Base-by-base conservation (phyloP, 2,329 filamentous ascomycete species). In the Huntiella savannae region DNA sequence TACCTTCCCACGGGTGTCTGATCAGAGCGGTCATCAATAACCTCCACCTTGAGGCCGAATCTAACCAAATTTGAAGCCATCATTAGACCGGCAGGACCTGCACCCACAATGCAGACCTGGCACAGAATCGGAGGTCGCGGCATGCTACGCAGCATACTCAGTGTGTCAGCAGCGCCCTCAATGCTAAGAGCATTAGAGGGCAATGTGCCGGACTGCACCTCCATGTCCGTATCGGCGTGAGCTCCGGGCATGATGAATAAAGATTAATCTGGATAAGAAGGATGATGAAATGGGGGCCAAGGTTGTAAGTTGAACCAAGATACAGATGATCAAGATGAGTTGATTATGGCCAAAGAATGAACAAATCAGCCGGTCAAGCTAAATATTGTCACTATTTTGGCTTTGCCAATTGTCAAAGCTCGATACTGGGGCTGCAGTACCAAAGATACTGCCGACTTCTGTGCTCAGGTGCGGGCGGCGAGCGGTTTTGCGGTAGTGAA, bases 21-120 rank as follows among this genome's bases (percentile, higher is more conserved):
- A 54, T 80, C 72, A 33, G 71, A 64, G 52, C 79, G 65, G 56
- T 84, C 77, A 61, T 85, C 81, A 42, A 84, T 65, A 39, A 84
- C 68, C 36, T 70, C 67, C 3, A 73, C 69, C 47, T 73, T 73
- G 54, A 83, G 73, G 11, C 79, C 79, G 54, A 73, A 81, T 6
- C 78, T 69, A 13, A 71, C 70, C 33, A 84, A 64, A 52, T 66
- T 67, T 52, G 64, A 62, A 44, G 66, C 68, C 52, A 72, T 59
- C 68, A 73, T 73, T 48, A 74, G 61, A 49, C 70, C 70, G 11
- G 70, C 69, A 2, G 70, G 70, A 11, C 70, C 70, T 43, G 70
- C 70, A 50, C 70, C 70, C 46, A 74, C 66, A 44, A 74, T 63
- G 52, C 68, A 68, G 32, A 70, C 68, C 52, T 67, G 62, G 40